Evolutionary conservation across 1,284 basidiomycete genomes (phyloP), one percentile per base, ranked within the genome.

Genomic region (Sporisorium iseilematis-ciliati): DNA sequence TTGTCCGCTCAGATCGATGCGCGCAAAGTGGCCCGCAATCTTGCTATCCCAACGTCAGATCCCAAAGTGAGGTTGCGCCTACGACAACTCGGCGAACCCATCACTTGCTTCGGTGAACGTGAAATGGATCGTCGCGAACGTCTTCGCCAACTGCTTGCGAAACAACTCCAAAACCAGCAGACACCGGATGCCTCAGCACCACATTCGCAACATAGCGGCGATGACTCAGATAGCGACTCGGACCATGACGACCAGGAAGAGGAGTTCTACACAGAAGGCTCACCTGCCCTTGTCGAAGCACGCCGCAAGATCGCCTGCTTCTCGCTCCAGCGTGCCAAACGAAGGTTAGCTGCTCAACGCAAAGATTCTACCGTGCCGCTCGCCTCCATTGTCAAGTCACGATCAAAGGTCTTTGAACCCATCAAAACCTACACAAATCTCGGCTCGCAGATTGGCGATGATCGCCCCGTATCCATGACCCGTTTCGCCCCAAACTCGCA

Each of bases 41-140:
- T 98, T 86, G 95, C 95, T 16, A 94, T 99, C 4, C 97, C 97
- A 6, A 99, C 97, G 8, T 95, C 98, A 85, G 97, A 99, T 86
- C 91, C 90, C 79, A 92, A 92, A 72, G 96, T 99, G 77, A 92
- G 92, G 82, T 91, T 91, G 46, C 89, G 93, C 60, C 88, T 99
- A 70, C 89, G 97, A 64, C 93, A 96, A 86, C 91, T 97, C 72
- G 94, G 93, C 31, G 93, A 99, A 85, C 97, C 97, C 35, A 94
- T 97, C 75, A 98, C 95, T 7, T 89, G 98, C 38, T 99, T 99
- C 80, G 97, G 95, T 65, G 97, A 99, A 89, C 91, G 88, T 67
- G 87, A 88, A 4, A 88, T 88, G 57, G 89, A 90, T 70, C 78
- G 97, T 73, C 88, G 97, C 85, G 95, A 97, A 87, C 93, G 97